Percentiles rank a stretch among this genome's conserved stretches.
Conservation (phyloP, 495 filamentous ascomycete genomes). For the Delitschia confertaspora region DNA sequence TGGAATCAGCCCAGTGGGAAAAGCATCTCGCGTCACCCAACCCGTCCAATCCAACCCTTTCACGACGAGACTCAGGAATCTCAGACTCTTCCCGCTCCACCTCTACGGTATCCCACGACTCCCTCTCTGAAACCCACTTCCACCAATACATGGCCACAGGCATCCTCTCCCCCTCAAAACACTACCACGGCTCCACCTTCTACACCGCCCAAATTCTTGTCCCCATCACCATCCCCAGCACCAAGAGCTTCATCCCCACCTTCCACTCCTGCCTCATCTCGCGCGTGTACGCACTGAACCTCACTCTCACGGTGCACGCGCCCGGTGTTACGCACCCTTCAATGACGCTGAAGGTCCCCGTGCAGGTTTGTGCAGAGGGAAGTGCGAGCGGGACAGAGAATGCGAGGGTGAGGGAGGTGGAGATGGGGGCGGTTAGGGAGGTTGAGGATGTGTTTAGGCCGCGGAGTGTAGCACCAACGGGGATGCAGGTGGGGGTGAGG, state of each 20-base stretch:
- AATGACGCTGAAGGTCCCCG: constrained; percentile 59
- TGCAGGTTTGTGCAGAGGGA: constrained; percentile 54
- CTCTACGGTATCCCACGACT: constrained; percentile 27
- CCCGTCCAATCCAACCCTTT: constrained; percentile 6
- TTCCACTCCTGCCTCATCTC: constrained; percentile 83
- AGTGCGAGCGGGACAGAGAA: constrained; percentile 17
- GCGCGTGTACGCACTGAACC: constrained; percentile 65
- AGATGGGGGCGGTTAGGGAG: constrained; percentile 3
- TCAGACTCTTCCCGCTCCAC: constrained; percentile 25
- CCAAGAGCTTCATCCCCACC: constrained; percentile 70
- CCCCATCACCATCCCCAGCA: constrained; percentile 62
- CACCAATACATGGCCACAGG: constrained; percentile 18
- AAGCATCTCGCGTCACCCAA: constrained; percentile 36
- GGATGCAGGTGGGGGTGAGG: neutral
- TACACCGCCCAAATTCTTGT: constrained; percentile 64
- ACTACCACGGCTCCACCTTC: constrained; percentile 38
- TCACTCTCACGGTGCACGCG: constrained; percentile 55
- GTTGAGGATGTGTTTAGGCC: constrained; percentile 16
- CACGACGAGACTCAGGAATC: constrained; percentile 55
- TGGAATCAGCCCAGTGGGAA: constrained; percentile 59
- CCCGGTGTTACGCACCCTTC: constrained; percentile 47
- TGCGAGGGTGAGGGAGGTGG: constrained; percentile 10
- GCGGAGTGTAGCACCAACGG: constrained; percentile 11
- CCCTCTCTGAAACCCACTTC: constrained; percentile 29
- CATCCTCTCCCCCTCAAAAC: constrained; percentile 38